Evolutionary conservation across 2,329 filamentous ascomycete species (phyloP), one percentile per base, ranked within the genome.

Genomic region (Orbilia quercus): DNA sequence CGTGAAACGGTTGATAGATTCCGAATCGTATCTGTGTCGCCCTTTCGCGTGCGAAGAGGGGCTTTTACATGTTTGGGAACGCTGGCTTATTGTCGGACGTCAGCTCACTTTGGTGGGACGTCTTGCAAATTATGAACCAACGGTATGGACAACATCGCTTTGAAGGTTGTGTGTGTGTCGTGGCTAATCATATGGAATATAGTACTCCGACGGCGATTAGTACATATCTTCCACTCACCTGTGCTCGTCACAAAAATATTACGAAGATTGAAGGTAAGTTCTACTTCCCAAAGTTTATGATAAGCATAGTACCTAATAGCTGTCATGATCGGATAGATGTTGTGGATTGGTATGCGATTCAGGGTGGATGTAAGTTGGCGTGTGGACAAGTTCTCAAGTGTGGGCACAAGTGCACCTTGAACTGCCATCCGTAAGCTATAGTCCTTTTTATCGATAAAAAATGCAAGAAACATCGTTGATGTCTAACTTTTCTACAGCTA

Each of bases 11-110:
- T n/a, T 22, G 2, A 31, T 20, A 69, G 70, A 53, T 67, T 11
- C 83, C 84, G 36, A 89, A 89, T 74, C 83, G 87, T 69, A 83
- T 87, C 12, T 89, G 86, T 70, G 87, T 89, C 38, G 86, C 86
- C 11, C 78, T 89, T 1, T 88, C 87, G 70, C 88, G 93, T 60
- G 92, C 93, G 2, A 88, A 87, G 65, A 84, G 88, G 4, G 92
- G 92, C 0, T 87, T 96, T 70, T 96, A 93, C 80, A 84, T 96
- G 40, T 96, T 96, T 78, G 93, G 92, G 1, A 91, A 96, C 77
- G 85, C 85, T 11, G 77, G 84, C 7, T 86, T 86, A 5, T 76
- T 86, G 0, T 84, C 83, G 0, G 78, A 79, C 12, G 76, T 79
- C 0, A 84, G 83, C 73, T 79, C 78, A 1, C 82, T 86, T 2